Percentiles rank a stretch among this genome's conserved stretches.
Evolutionary conservation across 2,329 filamentous ascomycete genomes (phyloP).

Genomic region (Fusarium sp.): DNA sequence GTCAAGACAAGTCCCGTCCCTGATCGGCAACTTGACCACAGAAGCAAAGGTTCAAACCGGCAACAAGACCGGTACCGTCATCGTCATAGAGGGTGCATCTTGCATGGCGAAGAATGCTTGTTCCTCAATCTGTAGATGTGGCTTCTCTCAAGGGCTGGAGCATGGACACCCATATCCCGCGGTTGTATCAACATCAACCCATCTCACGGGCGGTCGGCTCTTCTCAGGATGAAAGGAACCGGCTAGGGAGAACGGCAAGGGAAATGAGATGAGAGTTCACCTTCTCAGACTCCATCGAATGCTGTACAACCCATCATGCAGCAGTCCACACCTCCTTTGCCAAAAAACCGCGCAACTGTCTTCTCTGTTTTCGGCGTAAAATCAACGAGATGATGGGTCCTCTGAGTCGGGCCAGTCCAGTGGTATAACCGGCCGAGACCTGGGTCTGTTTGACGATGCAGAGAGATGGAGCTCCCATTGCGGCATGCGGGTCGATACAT

Average conservation of each 20-base stretch:
- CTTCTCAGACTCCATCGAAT: neutral
- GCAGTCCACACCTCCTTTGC: conserved; percentile 31
- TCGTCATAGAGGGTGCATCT: conserved; percentile 19
- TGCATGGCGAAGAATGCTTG: conserved; percentile 24
- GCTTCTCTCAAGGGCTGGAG: conserved; percentile 3
- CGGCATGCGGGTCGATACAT: conserved; percentile 20
- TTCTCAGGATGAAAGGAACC: conserved; percentile 33
- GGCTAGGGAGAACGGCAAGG: conserved; percentile 11
- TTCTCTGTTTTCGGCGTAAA: neutral
- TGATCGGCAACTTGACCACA: conserved; percentile 35
- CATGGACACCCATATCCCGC: neutral
- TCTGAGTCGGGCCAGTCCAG: conserved; percentile 30
- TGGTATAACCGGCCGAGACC: conserved; percentile 37
- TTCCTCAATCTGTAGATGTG: conserved; percentile 15
- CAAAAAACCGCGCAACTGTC: conserved; percentile 30
- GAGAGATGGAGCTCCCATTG: conserved; percentile 5
- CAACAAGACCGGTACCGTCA: neutral
- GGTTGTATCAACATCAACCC: neutral
- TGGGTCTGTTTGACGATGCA: conserved; percentile 16
- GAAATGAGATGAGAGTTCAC: conserved; percentile 4
- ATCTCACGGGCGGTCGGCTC: conserved; percentile 16
- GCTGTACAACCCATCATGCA: conserved; percentile 21
- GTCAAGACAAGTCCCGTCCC: conserved; percentile 28
- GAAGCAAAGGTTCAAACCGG: neutral
- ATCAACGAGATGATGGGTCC: conserved; percentile 20